These are phyloP conservation scores for Setaria italica DNA, from an alignment of 202 grass and related monocot species.

Conservation along the genomic window DNA sequence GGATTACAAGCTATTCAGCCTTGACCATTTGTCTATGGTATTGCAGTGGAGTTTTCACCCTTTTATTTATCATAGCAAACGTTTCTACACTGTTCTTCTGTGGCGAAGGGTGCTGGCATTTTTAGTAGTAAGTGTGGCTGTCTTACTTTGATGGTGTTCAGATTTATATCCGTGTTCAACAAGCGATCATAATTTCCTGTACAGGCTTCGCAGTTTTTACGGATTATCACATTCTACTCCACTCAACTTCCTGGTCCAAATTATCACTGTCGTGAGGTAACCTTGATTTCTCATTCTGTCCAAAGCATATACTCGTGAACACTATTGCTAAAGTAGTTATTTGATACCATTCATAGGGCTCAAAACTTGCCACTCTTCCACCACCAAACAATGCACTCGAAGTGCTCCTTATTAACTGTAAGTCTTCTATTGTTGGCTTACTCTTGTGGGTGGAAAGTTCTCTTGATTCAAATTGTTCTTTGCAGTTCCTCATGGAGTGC, in stretches of 20 bases:
- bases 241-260: conserved; percentile 98
- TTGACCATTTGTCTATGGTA: conserved; percentile 39
- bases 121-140: conserved; percentile 81
- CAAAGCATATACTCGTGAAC: background rate
- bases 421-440: conserved; percentile 30
- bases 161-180: conserved; percentile 28
- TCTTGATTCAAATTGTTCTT: conserved; percentile 47
- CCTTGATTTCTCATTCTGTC: conserved; percentile 28
- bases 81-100: conserved; percentile 91
- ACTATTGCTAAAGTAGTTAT: background rate
- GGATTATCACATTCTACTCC: conserved; percentile 95
- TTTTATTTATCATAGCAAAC: conserved; percentile 91
- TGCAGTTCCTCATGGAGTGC: conserved; percentile 88
- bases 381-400: conserved; percentile 77
- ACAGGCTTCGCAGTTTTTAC: conserved; percentile 84
- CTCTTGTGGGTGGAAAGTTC: conserved; percentile 25
- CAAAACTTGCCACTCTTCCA: conserved; percentile 72
- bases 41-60: conserved; percentile 97
- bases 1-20: background rate
- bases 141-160: conserved; percentile 26
- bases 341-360: conserved; percentile 59
- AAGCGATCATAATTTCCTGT: conserved; percentile 31
- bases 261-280: conserved; percentile 96
- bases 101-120: conserved; percentile 94
- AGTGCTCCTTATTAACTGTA: conserved; percentile 94